phyloP scores from a whole-genome alignment of 2,329 filamentous ascomycete genomes.

The Fusarium foetens region DNA sequence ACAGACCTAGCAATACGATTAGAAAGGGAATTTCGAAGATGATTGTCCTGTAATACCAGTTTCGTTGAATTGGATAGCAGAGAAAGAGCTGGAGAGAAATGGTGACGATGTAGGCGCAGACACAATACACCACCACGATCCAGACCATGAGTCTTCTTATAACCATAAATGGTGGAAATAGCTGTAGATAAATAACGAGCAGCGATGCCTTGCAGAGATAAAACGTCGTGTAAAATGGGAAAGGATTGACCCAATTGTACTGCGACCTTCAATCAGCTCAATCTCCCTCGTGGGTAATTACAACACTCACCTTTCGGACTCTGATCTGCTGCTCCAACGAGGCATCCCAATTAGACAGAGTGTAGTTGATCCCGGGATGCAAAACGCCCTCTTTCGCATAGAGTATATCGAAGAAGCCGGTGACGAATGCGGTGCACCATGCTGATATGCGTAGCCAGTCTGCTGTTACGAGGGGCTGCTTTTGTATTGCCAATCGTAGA shows the following conservation, averaged over 20 bases:
- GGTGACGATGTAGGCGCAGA: not conserved
- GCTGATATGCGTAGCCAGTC: slow-evolving; percentile 21
- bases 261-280: not conserved
- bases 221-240: slow-evolving; percentile 28
- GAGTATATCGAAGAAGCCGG: slow-evolving; percentile 6
- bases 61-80: slow-evolving; percentile 23
- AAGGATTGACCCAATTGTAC: slow-evolving; percentile 2
- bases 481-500: slow-evolving; percentile 18
- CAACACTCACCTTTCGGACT: not conserved
- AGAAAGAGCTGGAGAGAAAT: slow-evolving; percentile 12
- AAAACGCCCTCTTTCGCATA: not conserved
- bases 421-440: slow-evolving; percentile 4
- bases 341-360: slow-evolving; percentile 10
- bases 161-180: slow-evolving; percentile 32
- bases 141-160: slow-evolving; percentile 15
- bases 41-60: slow-evolving; percentile 7
- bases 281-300: accelerated
- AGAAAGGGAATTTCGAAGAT: accelerated
- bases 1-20: not conserved
- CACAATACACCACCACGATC: not conserved
- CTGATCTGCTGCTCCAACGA: not conserved
- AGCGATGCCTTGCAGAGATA: slow-evolving; percentile 36
- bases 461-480: slow-evolving; percentile 3
- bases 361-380: slow-evolving; percentile 2
- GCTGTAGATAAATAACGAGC: slow-evolving; percentile 25